phyloP scores from a whole-genome alignment of 768 basidiomycete species.

The Lactifluus volemus region DNA sequence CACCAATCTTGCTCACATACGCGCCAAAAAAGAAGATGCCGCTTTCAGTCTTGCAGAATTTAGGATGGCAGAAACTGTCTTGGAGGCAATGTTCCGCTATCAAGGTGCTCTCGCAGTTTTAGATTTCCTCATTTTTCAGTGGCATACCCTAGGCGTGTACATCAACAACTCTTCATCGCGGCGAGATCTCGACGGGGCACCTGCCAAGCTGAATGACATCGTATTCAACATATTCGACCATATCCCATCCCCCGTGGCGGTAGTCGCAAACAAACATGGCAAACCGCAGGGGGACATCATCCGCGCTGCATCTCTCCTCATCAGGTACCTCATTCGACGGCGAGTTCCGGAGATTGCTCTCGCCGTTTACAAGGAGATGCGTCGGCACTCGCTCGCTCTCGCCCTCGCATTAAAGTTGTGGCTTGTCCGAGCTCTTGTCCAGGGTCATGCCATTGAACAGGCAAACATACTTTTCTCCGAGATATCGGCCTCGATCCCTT shows the following conservation, averaged over 20 bases:
- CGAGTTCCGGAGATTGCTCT: conserved; percentile 18
- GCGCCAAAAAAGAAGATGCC: neutral
- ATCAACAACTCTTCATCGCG: neutral
- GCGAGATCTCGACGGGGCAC: neutral
- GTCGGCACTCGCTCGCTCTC: conserved; percentile 3
- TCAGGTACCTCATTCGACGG: conserved; percentile 8
- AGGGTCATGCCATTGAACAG: conserved; percentile 25
- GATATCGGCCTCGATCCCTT: conserved; percentile 22
- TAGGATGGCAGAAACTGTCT: conserved; percentile 8
- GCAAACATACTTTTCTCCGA: conserved; percentile 39
- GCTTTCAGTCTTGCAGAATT: neutral
- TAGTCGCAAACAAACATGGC: conserved; percentile 3
- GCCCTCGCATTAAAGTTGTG: neutral
- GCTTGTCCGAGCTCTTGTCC: conserved; percentile 14
- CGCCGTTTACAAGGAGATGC: conserved; percentile 15
- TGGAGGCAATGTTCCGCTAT: conserved; percentile 6
- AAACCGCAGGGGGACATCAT: neutral
- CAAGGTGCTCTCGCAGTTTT: conserved; percentile 13
- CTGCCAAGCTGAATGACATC: neutral
- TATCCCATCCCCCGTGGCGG: conserved; percentile 6
- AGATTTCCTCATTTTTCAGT: conserved; percentile 10
- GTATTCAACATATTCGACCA: conserved; percentile 7
- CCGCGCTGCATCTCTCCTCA: conserved; percentile 9
- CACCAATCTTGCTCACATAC: neutral
- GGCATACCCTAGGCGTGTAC: conserved; percentile 5